Evolutionary conservation across 257 asterid genomes (phyloP).

Genomic region (Solanum rostratum): DNA sequence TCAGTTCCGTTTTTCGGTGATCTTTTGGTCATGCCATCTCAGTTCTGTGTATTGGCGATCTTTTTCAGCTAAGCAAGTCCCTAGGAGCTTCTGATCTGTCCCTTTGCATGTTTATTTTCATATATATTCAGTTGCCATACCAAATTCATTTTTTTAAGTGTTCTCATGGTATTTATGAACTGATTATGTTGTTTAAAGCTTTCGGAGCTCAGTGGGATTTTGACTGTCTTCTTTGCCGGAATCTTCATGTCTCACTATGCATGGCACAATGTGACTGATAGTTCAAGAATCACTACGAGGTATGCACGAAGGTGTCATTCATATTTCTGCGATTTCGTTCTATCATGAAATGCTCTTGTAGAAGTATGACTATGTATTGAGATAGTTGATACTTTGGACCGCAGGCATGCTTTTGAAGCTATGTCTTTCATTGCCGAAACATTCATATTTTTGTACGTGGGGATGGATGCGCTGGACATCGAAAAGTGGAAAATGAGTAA

Average conservation of each 20-base stretch:
- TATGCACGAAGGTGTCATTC: conserved; percentile 9
- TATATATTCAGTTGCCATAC: neutral
- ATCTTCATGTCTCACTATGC: conserved; percentile 92
- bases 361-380: neutral
- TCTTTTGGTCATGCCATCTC: neutral
- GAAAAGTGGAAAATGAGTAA: conserved; percentile 81
- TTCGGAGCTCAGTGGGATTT: conserved; percentile 66
- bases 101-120: neutral
- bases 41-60: neutral
- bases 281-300: conserved; percentile 77
- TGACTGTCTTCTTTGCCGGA: conserved; percentile 87
- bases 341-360: neutral
- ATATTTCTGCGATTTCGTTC: neutral
- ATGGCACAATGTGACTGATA: conserved; percentile 83
- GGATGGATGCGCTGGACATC: conserved; percentile 85
- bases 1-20: neutral
- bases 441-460: conserved; percentile 83
- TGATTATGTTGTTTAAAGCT: conserved; percentile 27
- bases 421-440: conserved; percentile 91
- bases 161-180: neutral
- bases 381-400: neutral
- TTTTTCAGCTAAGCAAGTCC: neutral
- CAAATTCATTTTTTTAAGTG: neutral
- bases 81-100: neutral
- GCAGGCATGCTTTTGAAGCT: conserved; percentile 84